Evolutionary conservation across 306 rosid genomes (phyloP).

Genomic region (Trifolium fragiferum): DNA sequence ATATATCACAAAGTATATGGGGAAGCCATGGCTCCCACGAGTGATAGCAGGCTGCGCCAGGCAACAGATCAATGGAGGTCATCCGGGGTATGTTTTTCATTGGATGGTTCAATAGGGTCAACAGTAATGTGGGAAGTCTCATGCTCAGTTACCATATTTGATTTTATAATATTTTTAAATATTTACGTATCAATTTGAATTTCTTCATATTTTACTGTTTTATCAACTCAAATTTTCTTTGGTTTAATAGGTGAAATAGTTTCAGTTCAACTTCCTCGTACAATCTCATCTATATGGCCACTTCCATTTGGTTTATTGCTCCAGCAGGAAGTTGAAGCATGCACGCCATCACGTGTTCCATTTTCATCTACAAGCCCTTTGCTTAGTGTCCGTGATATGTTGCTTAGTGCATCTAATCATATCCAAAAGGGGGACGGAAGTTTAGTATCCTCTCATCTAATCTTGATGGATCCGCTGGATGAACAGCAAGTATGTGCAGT

Average conservation of each 20-base stretch:
- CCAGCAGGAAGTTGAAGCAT: constrained; percentile 74
- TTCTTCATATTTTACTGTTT: constrained; percentile 14
- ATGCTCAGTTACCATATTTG: background rate
- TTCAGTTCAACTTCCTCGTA: constrained; percentile 64
- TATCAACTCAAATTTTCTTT: constrained; percentile 29
- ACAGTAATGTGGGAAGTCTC: background rate
- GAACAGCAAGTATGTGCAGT: constrained; percentile 67
- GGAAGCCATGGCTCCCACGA: background rate
- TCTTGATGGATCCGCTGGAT: constrained; percentile 83
- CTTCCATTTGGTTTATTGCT: constrained; percentile 92
- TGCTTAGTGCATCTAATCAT: constrained; percentile 54
- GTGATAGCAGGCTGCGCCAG: background rate
- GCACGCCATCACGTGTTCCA: constrained; percentile 52
- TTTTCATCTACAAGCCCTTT: constrained; percentile 73
- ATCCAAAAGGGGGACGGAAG: constrained; percentile 64
- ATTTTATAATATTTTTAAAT: background rate
- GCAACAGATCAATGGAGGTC: background rate
- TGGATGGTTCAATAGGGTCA: background rate
- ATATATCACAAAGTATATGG: background rate
- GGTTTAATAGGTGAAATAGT: constrained; percentile 78
- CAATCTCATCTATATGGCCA: constrained; percentile 81
- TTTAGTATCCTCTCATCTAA: constrained; percentile 73
- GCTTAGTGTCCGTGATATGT: constrained; percentile 54
- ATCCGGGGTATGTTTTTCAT: background rate
- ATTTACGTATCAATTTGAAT: background rate